phyloP scores from a whole-genome alignment of 371 early-diverging fungal genomes.

The Mortierella sp. region DNA sequence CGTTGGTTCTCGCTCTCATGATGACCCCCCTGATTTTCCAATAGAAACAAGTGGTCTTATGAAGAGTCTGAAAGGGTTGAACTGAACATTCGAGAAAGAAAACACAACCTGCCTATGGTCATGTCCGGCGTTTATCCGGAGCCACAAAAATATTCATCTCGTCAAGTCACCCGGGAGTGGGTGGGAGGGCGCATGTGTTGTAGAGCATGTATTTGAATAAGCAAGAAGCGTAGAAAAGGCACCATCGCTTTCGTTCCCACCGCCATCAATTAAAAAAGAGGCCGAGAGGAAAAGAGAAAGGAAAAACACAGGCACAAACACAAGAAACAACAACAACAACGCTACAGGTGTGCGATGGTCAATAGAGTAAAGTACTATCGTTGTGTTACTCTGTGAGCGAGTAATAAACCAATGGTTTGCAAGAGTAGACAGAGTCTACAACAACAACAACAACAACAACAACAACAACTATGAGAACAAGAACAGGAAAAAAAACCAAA shows the following conservation, averaged over 20 bases:
- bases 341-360: not conserved
- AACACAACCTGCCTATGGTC: not conserved
- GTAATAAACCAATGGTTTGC: not conserved
- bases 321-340: not conserved
- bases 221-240: not conserved
- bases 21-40: not conserved
- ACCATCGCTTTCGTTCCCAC: not conserved
- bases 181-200: not conserved
- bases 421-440: not conserved
- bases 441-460: not conserved
- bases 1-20: not conserved
- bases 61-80: too few relatives aligned
- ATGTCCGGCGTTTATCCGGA: not conserved
- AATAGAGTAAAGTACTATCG: not conserved
- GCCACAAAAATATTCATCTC: not conserved
- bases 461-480: too few relatives aligned
- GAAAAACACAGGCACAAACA: not conserved
- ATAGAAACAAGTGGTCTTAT: not conserved
- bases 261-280: not conserved
- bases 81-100: not conserved
- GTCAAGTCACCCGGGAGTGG: not conserved
- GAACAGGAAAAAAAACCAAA: too few relatives aligned
- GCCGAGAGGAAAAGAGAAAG: not conserved
- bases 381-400: not conserved
- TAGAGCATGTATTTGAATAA: not conserved